Evolutionary conservation across 2,329 filamentous ascomycete species (phyloP).

Genomic region (Aspergillus tubingensis): DNA sequence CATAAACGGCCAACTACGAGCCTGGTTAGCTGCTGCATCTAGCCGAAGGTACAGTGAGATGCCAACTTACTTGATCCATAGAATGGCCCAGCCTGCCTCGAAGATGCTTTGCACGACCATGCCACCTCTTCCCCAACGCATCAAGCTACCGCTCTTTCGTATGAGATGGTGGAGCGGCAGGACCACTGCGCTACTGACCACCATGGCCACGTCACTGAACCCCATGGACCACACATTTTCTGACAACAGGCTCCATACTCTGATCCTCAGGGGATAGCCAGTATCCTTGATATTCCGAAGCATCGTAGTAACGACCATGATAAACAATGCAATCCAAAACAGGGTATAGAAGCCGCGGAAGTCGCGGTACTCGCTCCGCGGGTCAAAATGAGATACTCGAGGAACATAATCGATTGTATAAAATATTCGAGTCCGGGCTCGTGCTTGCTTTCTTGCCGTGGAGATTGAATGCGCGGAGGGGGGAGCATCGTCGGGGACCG

Average conservation of each 20-base stretch:
- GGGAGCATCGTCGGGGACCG: conserved; percentile 84
- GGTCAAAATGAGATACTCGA: conserved; percentile 94
- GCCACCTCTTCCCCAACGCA: conserved; percentile 77
- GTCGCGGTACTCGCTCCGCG: conserved; percentile 84
- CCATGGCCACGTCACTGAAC: conserved; percentile 83
- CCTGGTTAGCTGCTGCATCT: conserved; percentile 22
- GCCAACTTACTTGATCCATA: conserved; percentile 69
- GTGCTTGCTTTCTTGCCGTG: conserved; percentile 77
- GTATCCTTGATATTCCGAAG: conserved; percentile 92
- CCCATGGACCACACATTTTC: conserved; percentile 86
- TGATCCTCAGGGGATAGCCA: conserved; percentile 77
- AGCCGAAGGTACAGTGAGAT: not conserved
- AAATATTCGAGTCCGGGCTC: conserved; percentile 81
- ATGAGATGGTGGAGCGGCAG: conserved; percentile 73
- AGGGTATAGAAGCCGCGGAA: conserved; percentile 97
- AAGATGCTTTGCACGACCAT: conserved; percentile 80
- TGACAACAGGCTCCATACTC: conserved; percentile 86
- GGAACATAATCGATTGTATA: conserved; percentile 89
- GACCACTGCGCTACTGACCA: conserved; percentile 69
- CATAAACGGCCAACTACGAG: conserved; percentile 70
- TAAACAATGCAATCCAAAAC: conserved; percentile 95
- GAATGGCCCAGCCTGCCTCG: conserved; percentile 73
- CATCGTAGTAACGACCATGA: conserved; percentile 96
- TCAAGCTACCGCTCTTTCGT: conserved; percentile 55
- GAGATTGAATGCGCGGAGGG: conserved; percentile 87